Conservation (phyloP, 257 asterid genomes). For the Pogostemon cablin region DNA sequence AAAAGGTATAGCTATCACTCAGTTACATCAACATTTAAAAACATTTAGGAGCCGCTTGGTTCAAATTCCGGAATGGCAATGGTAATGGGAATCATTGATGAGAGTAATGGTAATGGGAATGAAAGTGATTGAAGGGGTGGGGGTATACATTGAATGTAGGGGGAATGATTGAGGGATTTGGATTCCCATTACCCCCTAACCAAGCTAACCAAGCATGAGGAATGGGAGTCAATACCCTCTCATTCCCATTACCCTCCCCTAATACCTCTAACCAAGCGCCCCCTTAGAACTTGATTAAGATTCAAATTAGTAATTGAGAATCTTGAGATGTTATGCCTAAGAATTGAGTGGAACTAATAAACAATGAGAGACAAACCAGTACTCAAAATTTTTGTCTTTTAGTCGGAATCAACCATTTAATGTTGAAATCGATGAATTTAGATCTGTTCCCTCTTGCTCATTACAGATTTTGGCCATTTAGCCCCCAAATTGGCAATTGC, state of each 20-base stretch:
- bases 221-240: too few species aligned
- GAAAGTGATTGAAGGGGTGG: too few species aligned
- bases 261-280: too few species aligned
- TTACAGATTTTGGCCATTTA: slow-evolving; percentile 19
- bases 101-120: too few species aligned
- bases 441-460: slow-evolving; percentile 1
- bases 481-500: background rate
- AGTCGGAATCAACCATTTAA: slow-evolving; percentile 1
- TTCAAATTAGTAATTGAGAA: background rate
- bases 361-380: background rate
- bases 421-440: background rate
- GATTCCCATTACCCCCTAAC: too few species aligned
- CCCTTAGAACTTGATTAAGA: background rate
- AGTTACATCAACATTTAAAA: slow-evolving; percentile 21
- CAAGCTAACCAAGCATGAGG: too few species aligned
- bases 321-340: background rate
- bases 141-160: too few species aligned
- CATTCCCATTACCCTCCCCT: too few species aligned
- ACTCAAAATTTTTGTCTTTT: background rate
- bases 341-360: slow-evolving; percentile 11
- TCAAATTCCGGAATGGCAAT: too few species aligned
- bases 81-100: too few species aligned
- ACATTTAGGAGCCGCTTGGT: background rate
- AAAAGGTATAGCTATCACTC: slow-evolving; percentile 8
- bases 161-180: too few species aligned